These are phyloP conservation scores for Lachancea sp. DNA, from an alignment of 805 yeast species.

Conservation along the genomic window DNA sequence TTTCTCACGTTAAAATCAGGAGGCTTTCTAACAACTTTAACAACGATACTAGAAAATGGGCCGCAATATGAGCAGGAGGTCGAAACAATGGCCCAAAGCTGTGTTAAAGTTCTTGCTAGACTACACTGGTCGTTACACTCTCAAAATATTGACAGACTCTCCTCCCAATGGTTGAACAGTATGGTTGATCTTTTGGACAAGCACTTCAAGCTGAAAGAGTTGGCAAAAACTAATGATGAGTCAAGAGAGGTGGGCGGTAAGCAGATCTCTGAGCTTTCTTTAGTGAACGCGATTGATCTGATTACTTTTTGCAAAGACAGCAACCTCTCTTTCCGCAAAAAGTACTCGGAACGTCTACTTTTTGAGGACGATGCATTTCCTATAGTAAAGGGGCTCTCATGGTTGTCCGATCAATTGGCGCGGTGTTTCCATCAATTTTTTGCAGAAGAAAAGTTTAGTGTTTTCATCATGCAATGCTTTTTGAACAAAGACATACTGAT, in stretches of 20 bases:
- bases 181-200: conserved; percentile 12
- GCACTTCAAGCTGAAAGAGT: conserved; percentile 10
- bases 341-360: conserved; percentile 56
- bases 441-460: conserved; percentile 15
- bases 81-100: background rate
- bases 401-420: conserved; percentile 29
- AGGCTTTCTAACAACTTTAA: conserved; percentile 6
- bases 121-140: conserved; percentile 10
- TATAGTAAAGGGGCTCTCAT: conserved; percentile 35
- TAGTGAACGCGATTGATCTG: conserved; percentile 49
- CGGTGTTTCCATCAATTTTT: conserved; percentile 25
- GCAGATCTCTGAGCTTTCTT: conserved; percentile 12
- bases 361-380: conserved; percentile 53
- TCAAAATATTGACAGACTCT: conserved; percentile 12
- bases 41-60: conserved; percentile 2
- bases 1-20: conserved; percentile 1
- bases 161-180: conserved; percentile 9
- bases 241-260: conserved; percentile 10
- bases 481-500: conserved; percentile 47
- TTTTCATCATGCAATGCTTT: conserved; percentile 28
- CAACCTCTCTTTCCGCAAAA: conserved; percentile 54
- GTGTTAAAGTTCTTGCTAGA: conserved; percentile 6
- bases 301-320: conserved; percentile 49
- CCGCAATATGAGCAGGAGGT: background rate
- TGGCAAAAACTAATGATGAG: conserved; percentile 2